These are phyloP conservation scores for Bipolaris oryzae DNA, from an alignment of 2,329 filamentous ascomycete genomes.

Conservation along the genomic window DNA sequence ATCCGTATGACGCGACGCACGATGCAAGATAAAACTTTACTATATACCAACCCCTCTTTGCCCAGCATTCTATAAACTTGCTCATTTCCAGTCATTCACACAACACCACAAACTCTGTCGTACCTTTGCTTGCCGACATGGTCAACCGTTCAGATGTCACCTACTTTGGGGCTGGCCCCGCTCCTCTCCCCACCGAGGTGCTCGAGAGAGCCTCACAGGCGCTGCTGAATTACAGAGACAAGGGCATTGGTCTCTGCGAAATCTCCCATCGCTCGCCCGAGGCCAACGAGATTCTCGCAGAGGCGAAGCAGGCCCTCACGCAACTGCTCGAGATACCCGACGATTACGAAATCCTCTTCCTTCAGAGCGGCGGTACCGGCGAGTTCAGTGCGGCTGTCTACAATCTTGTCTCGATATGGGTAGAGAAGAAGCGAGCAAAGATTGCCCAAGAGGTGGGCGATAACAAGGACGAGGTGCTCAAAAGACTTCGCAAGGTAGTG, in stretches of 20 bases:
- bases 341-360: slow-evolving; percentile 86
- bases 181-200: slow-evolving; percentile 80
- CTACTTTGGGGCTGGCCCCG: slow-evolving; percentile 91
- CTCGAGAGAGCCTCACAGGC: slow-evolving; percentile 77
- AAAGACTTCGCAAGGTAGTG: slow-evolving; percentile 68
- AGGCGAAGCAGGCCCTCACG: slow-evolving; percentile 75
- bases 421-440: slow-evolving; percentile 68
- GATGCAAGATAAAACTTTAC: slow-evolving; percentile 25
- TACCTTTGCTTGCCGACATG: slow-evolving; percentile 56
- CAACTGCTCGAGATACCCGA: slow-evolving; percentile 80
- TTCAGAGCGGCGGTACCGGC: slow-evolving; percentile 84
- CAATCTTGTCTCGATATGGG: slow-evolving; percentile 84
- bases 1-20: slow-evolving; percentile 37
- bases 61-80: slow-evolving; percentile 7
- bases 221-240: slow-evolving; percentile 80
- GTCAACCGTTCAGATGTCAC: slow-evolving; percentile 74
- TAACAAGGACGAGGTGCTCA: slow-evolving; percentile 63
- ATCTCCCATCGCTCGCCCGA: slow-evolving; percentile 85
- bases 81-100: background rate
- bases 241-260: slow-evolving; percentile 85
- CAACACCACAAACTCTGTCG: slow-evolving; percentile 3
- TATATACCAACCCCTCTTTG: slow-evolving; percentile 12
- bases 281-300: slow-evolving; percentile 78
- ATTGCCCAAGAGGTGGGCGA: slow-evolving; percentile 62
- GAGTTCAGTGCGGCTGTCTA: slow-evolving; percentile 84